These are phyloP conservation scores for Cynara cardunculus DNA, from an alignment of 129 eudicot genomes.

Conservation along the genomic window DNA sequence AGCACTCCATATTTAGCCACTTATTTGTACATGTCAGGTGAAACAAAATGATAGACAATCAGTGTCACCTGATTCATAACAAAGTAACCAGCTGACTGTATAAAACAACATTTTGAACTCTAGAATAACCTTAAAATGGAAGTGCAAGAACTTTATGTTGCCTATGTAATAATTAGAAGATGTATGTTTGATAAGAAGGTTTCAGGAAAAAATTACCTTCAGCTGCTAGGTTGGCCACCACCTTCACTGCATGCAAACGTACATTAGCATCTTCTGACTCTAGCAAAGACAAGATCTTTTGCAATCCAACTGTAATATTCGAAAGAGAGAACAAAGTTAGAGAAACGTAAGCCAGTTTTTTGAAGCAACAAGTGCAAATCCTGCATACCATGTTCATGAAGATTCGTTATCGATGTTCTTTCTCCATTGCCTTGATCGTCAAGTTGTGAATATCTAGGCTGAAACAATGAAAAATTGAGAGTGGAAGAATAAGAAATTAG, in stretches of 20 bases:
- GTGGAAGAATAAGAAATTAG: slow-evolving; percentile 9
- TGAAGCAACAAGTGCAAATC: slow-evolving; percentile 7
- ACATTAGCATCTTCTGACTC: slow-evolving; percentile 91
- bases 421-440: slow-evolving; percentile 68
- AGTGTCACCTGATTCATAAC: background rate
- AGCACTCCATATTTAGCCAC: background rate
- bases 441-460: slow-evolving; percentile 50
- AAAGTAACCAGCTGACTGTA: slow-evolving; percentile 4
- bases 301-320: slow-evolving; percentile 76
- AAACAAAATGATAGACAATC: slow-evolving; percentile 6
- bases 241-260: slow-evolving; percentile 96
- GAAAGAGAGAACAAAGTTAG: background rate
- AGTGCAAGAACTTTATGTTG: background rate
- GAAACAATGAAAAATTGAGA: slow-evolving; percentile 30
- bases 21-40: background rate
- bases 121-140: background rate
- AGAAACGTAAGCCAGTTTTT: background rate
- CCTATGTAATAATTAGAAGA: background rate
- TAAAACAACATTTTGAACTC: background rate
- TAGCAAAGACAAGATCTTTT: slow-evolving; percentile 86
- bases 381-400: slow-evolving; percentile 84
- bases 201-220: slow-evolving; percentile 62
- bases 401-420: slow-evolving; percentile 67
- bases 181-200: background rate
- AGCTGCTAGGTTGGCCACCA: slow-evolving; percentile 99